Base-by-base conservation (phyloP, 805 yeast species). In the Kuraishia ogatae region DNA sequence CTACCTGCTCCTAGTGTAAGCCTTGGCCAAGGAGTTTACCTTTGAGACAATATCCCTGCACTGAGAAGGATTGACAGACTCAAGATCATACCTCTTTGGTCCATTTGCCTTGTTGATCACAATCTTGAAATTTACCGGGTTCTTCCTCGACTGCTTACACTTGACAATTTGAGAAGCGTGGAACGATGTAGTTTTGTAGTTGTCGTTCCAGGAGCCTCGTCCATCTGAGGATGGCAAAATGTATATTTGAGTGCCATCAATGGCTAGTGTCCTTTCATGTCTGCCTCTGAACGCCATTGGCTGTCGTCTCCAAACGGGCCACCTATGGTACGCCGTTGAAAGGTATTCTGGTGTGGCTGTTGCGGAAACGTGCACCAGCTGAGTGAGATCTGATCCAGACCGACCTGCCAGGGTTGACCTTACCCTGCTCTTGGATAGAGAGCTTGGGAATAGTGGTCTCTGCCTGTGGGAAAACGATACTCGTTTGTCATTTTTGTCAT, bases 231-330 rank as follows among this genome's bases (percentile, higher is more conserved):
- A 85, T 0, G 97, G 97, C 62, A 89, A 82, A 52, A 93, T 80
- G 63, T 92, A 93, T 15, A 93, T 82, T 63, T 90, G 91, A 62
- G 90, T 96, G n/a, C 97, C 98, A 68, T 93, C 98, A 46, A 93
- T 81, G 1, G 94, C 91, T 35, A 93, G 74, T 0, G 91, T 81
- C 62, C 94, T 82, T 62, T 91, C 96, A 58, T 89, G 89, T 54
- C 91, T 78, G 56, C 83, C 83, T 56, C 87, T 81, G 60, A 93
- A 84, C 0, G 96, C 84, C 83, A 86, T 81, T 22, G 91, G 92
- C 62, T 92, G 93, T 57, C 94, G 81, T 63, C 97, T 78, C 88
- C 90, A 89, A 0, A 93, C 96, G 19, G 82, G 84, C 80, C 91
- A 93, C 62, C 87, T 87, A 64, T 85, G 85, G 64, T 90, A 90